Evolutionary conservation across 208 protist species (phyloP), one percentile per base, ranked within the genome.

Genomic region (Zelonia costaricensis): DNA sequence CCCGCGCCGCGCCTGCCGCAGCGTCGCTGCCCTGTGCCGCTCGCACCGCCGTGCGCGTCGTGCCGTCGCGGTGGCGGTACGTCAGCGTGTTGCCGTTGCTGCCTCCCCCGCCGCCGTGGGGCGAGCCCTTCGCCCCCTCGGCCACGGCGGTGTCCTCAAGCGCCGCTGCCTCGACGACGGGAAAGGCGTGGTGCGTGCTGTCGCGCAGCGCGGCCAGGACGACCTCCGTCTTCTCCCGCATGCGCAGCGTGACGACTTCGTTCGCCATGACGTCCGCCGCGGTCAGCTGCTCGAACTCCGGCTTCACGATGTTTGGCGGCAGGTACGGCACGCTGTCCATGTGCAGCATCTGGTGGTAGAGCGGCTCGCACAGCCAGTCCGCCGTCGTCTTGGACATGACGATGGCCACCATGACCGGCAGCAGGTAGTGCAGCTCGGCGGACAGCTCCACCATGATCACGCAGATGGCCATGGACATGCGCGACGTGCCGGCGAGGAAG

Each of bases 361-460:
- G 79, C 36, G 92, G 82, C 65, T 95, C 88, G 47, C 82, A 81
- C 31, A 95, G 77, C 62, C 78, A 80, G 71, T 97, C 93, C 5
- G 87, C 96, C 16, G 95, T 87, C 9, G 80, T 83, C 60, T 97
- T 97, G 28, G 90, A 83, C 78, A 96, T 82, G 33, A 98, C 89
- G 18, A 97, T 90, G 13, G 91, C 84, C 33, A 96, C 80, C 96
- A 98, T 98, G 27, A 97, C 88, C 23, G 96, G 94, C 25, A 98
- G 79, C 27, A 97, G 68, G 64, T 97, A 97, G 67, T 93, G 90
- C 33, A 97, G 69, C 64, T 97, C 92, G 38, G 92, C 92, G 18
- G 94, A 96, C 1, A 97, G 78, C 76, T 98, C 93, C 27, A 97
- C 81, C 87, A 98, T 92, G 60, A 98, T 98, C 43, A 98, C 93